phyloP scores from a whole-genome alignment of 768 basidiomycete species.

The Tylopilus sp. region DNA sequence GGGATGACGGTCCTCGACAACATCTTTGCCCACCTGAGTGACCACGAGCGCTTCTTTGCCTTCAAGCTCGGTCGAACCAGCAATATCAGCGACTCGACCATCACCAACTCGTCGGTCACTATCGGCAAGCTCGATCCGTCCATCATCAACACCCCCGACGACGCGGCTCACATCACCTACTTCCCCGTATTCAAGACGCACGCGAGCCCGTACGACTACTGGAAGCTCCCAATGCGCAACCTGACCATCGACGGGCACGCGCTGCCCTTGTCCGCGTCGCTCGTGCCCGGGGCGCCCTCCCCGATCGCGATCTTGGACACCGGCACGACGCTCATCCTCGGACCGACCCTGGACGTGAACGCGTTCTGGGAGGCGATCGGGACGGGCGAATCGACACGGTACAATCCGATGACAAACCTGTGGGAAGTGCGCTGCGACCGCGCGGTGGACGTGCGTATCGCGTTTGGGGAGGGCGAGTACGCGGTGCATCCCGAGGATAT shows the following conservation, averaged over 20 bases:
- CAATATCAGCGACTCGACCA: constrained; percentile 14
- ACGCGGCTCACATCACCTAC: constrained; percentile 32
- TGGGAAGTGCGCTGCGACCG: constrained; percentile 54
- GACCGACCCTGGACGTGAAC: constrained; percentile 49
- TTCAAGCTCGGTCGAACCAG: constrained; percentile 43
- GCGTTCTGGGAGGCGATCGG: constrained; percentile 51
- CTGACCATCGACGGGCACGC: constrained; percentile 42
- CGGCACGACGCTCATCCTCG: constrained; percentile 55
- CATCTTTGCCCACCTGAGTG: constrained; percentile 40
- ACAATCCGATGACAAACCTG: constrained; percentile 32
- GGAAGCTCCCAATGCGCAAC: constrained; percentile 50
- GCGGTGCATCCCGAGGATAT: constrained; percentile 50
- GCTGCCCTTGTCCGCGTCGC: constrained; percentile 44
- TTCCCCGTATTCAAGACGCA: constrained; percentile 39
- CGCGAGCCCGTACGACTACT: constrained; percentile 45
- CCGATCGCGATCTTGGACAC: constrained; percentile 62
- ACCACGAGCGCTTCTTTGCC: constrained; percentile 45
- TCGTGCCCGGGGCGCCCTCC: constrained; percentile 36
- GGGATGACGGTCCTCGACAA: constrained; percentile 49
- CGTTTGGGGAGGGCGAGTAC: constrained; percentile 43
- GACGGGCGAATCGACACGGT: constrained; percentile 35
- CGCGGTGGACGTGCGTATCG: constrained; percentile 43
- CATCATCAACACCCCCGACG: constrained; percentile 21
- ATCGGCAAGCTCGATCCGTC: constrained; percentile 46
- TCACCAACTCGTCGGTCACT: constrained; percentile 44